Conservation (phyloP, 2,329 filamentous ascomycete species). For the Alternaria metachromatica region DNA sequence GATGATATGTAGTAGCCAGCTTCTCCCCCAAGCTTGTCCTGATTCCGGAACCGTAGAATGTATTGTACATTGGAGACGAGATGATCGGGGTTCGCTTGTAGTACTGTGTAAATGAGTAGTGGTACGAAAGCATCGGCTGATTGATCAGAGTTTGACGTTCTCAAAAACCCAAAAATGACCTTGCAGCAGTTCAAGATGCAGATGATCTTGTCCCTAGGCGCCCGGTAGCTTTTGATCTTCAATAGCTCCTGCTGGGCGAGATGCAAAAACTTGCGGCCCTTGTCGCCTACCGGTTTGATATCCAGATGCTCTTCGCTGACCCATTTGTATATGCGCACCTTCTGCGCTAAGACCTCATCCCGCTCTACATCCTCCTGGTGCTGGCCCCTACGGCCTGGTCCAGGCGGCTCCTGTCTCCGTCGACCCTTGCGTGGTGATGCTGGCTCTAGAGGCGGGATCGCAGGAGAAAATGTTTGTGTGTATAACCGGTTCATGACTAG, state of each 20-base stretch:
- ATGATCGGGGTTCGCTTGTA: conserved; percentile 93
- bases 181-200: conserved; percentile 99
- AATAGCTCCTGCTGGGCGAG: conserved; percentile 92
- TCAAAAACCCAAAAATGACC: conserved; percentile 94
- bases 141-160: conserved; percentile 90
- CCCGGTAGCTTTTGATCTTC: conserved; percentile 96
- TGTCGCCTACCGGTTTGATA: conserved; percentile 83
- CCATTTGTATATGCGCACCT: conserved; percentile 97
- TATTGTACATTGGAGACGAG: conserved; percentile 98
- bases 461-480: conserved; percentile 93
- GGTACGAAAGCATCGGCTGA: conserved; percentile 94
- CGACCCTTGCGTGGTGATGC: conserved; percentile 72
- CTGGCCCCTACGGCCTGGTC: conserved; percentile 87
- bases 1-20: conserved; percentile 98
- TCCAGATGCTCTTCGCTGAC: conserved; percentile 91
- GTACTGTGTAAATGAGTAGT: conserved; percentile 91
- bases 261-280: conserved; percentile 84
- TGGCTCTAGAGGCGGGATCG: conserved; percentile 81
- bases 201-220: conserved; percentile 97
- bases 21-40: conserved; percentile 96
- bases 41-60: conserved; percentile 94
- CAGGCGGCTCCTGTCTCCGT: conserved; percentile 65
- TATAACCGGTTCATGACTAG: conserved; percentile 98
- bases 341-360: conserved; percentile 94
- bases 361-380: conserved; percentile 98